A percentile compares a stretch with the other conserved stretches of the same genome.
Evolutionary conservation across 768 basidiomycete genomes (phyloP).

Genomic region (Suillus variegatus): DNA sequence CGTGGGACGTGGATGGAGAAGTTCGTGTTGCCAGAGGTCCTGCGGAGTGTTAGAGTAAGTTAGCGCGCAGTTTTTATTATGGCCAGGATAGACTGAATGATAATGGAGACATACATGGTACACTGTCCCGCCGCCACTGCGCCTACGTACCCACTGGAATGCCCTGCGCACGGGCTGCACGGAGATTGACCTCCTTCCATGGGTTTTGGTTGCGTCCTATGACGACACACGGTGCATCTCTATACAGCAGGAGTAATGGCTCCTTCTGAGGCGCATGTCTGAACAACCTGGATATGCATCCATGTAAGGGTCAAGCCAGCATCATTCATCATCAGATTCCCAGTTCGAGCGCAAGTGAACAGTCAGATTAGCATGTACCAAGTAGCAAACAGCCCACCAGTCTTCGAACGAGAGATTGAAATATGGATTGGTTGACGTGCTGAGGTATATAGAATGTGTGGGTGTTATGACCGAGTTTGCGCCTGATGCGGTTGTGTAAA

Average conservation of each 20-base stretch:
- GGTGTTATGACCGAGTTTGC: slow-evolving; percentile 29
- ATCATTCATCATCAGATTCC: background rate
- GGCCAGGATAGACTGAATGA: background rate
- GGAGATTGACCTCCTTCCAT: slow-evolving; percentile 94
- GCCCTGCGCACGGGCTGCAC: slow-evolving; percentile 46
- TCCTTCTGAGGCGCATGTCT: slow-evolving; percentile 64
- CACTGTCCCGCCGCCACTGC: slow-evolving; percentile 94
- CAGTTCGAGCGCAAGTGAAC: background rate
- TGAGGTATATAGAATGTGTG: slow-evolving; percentile 65
- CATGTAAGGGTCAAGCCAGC: slow-evolving; percentile 31
- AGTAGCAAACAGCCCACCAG: slow-evolving; percentile 53
- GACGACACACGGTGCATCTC: slow-evolving; percentile 86
- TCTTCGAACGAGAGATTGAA: slow-evolving; percentile 92
- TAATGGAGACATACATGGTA: slow-evolving; percentile 74
- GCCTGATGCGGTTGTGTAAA: slow-evolving; percentile 17
- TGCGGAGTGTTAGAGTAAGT: slow-evolving; percentile 32
- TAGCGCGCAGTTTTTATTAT: background rate
- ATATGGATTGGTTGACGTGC: slow-evolving; percentile 77
- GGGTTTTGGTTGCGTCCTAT: slow-evolving; percentile 98
- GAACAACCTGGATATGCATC: slow-evolving; percentile 63
- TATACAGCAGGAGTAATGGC: slow-evolving; percentile 85
- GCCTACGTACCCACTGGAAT: slow-evolving; percentile 81
- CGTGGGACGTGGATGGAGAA: slow-evolving; percentile 93
- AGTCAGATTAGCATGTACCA: background rate
- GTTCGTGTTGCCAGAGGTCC: slow-evolving; percentile 97